Percentiles rank a stretch among this genome's conserved stretches.
These are phyloP conservation scores for Puccinia horiana DNA, from an alignment of 1,284 basidiomycete species.

Conservation along the genomic window DNA sequence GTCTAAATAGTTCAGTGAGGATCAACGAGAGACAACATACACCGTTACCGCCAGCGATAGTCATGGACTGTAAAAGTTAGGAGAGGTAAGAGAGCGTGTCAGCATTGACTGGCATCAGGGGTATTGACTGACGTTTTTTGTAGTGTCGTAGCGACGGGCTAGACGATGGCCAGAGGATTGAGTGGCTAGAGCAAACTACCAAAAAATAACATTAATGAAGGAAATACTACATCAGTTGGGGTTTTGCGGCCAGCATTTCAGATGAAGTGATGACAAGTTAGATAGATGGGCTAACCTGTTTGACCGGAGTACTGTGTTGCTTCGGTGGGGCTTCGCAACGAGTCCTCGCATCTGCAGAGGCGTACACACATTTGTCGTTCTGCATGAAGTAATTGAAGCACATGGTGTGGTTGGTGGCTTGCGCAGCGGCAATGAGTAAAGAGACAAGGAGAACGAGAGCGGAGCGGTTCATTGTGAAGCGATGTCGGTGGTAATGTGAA, in stretches of 20 bases:
- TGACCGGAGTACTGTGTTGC: not conserved
- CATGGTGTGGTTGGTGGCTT: constrained; percentile 25
- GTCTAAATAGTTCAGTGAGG: not conserved
- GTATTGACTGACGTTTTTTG: not conserved
- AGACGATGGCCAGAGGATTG: not conserved
- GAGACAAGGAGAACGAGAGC: not conserved
- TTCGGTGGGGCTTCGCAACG: constrained; percentile 16
- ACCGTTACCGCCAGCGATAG: constrained; percentile 16
- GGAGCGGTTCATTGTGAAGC: not conserved
- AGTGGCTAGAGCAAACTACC: not conserved
- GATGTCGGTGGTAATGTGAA: not conserved
- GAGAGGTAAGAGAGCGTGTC: not conserved
- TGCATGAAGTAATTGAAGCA: constrained; percentile 42
- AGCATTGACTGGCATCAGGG: not conserved
- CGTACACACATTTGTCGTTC: constrained; percentile 33
- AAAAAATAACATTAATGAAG: not conserved
- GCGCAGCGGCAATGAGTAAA: not conserved
- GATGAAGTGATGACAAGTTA: not conserved
- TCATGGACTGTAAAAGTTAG: not conserved
- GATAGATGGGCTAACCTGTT: not conserved
- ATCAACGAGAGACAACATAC: not conserved
- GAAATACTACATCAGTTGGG: not conserved
- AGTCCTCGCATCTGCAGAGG: not conserved
- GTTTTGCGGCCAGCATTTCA: not conserved
- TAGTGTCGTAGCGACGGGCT: constrained; percentile 38